Percentiles rank a stretch among this genome's conserved stretches.
These are phyloP conservation scores for Porpolomopsis calyptriformis DNA, from an alignment of 768 basidiomycete species.

Conservation along the genomic window DNA sequence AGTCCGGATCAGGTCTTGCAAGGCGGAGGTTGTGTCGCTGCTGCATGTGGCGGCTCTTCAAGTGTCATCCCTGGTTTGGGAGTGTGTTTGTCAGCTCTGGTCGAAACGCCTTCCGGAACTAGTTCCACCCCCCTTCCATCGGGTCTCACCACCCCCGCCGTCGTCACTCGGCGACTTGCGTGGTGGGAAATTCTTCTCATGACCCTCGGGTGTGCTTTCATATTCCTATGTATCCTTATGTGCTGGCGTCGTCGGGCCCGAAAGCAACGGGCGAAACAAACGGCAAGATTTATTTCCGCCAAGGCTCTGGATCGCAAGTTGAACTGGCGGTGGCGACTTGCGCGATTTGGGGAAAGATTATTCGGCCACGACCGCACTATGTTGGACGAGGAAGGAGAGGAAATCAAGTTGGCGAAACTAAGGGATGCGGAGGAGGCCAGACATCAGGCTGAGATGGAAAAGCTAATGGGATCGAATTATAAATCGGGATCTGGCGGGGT, in stretches of 20 bases:
- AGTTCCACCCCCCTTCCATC: constrained; percentile 43
- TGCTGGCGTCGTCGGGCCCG: constrained; percentile 62
- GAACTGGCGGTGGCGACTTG: constrained; percentile 47
- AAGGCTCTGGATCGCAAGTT: constrained; percentile 40
- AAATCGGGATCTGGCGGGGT: constrained; percentile 30
- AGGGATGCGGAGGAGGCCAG: constrained; percentile 41
- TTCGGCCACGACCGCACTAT: constrained; percentile 35
- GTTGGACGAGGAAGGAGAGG: constrained; percentile 26
- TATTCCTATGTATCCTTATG: constrained; percentile 56
- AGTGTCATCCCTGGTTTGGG: constrained; percentile 62
- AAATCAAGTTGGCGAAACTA: constrained; percentile 40
- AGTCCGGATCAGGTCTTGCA: constrained; percentile 51
- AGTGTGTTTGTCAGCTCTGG: constrained; percentile 69
- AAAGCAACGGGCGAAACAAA: constrained; percentile 56
- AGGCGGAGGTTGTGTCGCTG: constrained; percentile 50
- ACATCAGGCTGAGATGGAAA: constrained; percentile 40
- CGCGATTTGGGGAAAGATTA: constrained; percentile 45
- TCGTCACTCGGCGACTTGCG: constrained; percentile 29
- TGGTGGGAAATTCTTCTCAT: constrained; percentile 88
- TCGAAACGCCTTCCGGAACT: constrained; percentile 38
- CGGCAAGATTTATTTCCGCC: constrained; percentile 50
- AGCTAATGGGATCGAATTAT: constrained; percentile 39
- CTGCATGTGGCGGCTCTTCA: constrained; percentile 47
- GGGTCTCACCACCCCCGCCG: constrained; percentile 44
- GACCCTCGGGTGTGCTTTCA: constrained; percentile 71